Percentiles rank a stretch among this genome's conserved stretches.
These are phyloP conservation scores for Porogramme epimiltina DNA, from an alignment of 1,284 basidiomycete species.

Conservation along the genomic window DNA sequence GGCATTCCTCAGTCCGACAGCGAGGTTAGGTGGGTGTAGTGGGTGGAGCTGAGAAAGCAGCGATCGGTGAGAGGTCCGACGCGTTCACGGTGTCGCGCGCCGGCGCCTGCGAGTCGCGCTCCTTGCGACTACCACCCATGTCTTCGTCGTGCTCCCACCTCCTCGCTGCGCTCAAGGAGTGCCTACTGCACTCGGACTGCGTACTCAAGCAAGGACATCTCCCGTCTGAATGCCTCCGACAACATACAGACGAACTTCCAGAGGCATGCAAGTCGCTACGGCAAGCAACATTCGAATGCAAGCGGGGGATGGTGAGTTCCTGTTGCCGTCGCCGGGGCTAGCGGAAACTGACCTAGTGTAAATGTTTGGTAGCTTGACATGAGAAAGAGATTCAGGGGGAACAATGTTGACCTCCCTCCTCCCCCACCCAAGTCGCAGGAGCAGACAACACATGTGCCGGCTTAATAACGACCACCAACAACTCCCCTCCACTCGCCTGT, in stretches of 20 bases:
- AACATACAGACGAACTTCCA: constrained; percentile 74
- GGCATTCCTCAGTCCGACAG: constrained; percentile 28
- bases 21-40: neutral
- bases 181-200: constrained; percentile 80
- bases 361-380: constrained; percentile 68
- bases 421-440: constrained; percentile 16
- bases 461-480: too few relatives aligned
- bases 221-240: constrained; percentile 78
- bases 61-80: neutral
- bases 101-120: constrained; percentile 16
- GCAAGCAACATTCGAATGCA: constrained; percentile 84
- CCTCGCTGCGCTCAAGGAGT: constrained; percentile 75
- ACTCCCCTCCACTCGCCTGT: too few relatives aligned
- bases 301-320: constrained; percentile 80
- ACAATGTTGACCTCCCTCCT: constrained; percentile 47
- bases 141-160: constrained; percentile 79
- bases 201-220: constrained; percentile 72
- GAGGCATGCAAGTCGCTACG: constrained; percentile 75
- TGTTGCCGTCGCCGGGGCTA: neutral
- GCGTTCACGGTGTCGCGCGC: neutral
- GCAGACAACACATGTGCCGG: constrained; percentile 1
- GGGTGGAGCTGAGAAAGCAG: constrained; percentile 6
- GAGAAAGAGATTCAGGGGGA: constrained; percentile 81
- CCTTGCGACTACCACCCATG: constrained; percentile 46
- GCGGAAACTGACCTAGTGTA: neutral